phyloP scores from a whole-genome alignment of 2,329 filamentous ascomycete genomes.

The Microdochium bolleyi region DNA sequence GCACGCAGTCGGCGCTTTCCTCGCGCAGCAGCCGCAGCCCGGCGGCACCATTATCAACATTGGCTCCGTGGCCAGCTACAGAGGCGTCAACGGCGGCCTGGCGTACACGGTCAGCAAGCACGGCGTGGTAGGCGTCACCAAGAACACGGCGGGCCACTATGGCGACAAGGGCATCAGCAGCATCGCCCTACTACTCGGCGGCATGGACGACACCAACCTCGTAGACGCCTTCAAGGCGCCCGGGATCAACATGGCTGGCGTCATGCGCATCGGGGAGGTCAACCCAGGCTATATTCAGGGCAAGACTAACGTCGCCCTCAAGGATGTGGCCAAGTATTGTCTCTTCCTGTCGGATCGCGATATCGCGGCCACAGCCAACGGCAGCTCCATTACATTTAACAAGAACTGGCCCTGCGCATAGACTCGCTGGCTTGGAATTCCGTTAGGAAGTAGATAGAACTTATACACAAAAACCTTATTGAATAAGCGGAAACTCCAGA shows the following conservation, averaged over 20 bases:
- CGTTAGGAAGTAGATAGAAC: too few relatives aligned
- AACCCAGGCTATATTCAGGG: conserved; percentile 17
- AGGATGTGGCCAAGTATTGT: conserved; percentile 27
- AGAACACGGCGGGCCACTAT: conserved; percentile 50
- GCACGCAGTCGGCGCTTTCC: conserved; percentile 37
- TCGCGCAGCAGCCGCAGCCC: conserved; percentile 25
- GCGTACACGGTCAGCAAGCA: conserved; percentile 48
- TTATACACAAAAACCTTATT: too few relatives aligned
- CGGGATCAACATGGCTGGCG: conserved; percentile 10
- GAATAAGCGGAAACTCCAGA: too few relatives aligned
- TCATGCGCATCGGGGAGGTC: conserved; percentile 18
- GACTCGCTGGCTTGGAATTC: background rate
- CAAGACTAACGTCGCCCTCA: conserved; percentile 18
- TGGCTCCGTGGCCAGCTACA: conserved; percentile 7
- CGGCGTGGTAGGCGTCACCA: conserved; percentile 43
- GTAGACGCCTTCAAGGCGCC: conserved; percentile 13
- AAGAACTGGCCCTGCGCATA: conserved; percentile 14
- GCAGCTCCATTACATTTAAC: conserved; percentile 10
- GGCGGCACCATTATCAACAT: conserved; percentile 17
- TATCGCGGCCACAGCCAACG: conserved; percentile 12
- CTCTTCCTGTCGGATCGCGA: conserved; percentile 13
- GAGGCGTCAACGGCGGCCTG: conserved; percentile 22
- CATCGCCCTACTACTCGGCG: conserved; percentile 41
- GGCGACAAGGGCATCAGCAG: conserved; percentile 42
- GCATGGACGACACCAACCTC: conserved; percentile 48